Conservation (phyloP, 2,329 filamentous ascomycete genomes). For the Chrysosporium keratinophilum region DNA sequence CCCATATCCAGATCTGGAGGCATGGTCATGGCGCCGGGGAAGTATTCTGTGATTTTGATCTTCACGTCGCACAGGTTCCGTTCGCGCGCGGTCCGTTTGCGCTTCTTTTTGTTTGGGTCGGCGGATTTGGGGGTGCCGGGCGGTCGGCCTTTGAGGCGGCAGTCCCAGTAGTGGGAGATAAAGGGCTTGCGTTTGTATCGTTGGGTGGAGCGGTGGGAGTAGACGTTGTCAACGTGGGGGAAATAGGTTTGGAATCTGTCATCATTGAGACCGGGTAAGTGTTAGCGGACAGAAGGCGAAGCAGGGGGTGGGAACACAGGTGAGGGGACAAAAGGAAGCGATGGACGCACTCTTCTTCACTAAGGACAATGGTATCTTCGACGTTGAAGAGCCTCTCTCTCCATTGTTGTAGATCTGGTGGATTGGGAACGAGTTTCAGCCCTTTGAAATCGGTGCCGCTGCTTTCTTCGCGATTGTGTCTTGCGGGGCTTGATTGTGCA, state of each 20-base stretch:
- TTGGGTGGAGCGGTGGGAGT: slow-evolving; percentile 73
- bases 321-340: slow-evolving; percentile 5
- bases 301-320: neutral
- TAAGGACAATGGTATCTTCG: slow-evolving; percentile 61
- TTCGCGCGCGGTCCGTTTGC: slow-evolving; percentile 63
- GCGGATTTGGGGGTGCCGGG: slow-evolving; percentile 69
- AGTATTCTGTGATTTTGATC: slow-evolving; percentile 76
- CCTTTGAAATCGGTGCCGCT: slow-evolving; percentile 23
- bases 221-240: slow-evolving; percentile 73
- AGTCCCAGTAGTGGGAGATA: slow-evolving; percentile 76
- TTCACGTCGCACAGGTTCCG: slow-evolving; percentile 76
- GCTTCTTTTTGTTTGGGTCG: slow-evolving; percentile 71
- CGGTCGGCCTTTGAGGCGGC: slow-evolving; percentile 66
- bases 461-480: slow-evolving; percentile 20
- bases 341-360: slow-evolving; percentile 57
- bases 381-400: slow-evolving; percentile 63
- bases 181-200: slow-evolving; percentile 74
- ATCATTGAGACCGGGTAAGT: too few relatives aligned
- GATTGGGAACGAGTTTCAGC: slow-evolving; percentile 51
- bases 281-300: neutral
- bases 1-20: slow-evolving; percentile 25
- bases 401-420: slow-evolving; percentile 59
- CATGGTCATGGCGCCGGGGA: slow-evolving; percentile 41
- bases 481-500: slow-evolving; percentile 15
- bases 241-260: slow-evolving; percentile 67